Evolutionary conservation across 495 filamentous ascomycete species (phyloP).

Genomic region (Penicillium macrosclerotiorum): DNA sequence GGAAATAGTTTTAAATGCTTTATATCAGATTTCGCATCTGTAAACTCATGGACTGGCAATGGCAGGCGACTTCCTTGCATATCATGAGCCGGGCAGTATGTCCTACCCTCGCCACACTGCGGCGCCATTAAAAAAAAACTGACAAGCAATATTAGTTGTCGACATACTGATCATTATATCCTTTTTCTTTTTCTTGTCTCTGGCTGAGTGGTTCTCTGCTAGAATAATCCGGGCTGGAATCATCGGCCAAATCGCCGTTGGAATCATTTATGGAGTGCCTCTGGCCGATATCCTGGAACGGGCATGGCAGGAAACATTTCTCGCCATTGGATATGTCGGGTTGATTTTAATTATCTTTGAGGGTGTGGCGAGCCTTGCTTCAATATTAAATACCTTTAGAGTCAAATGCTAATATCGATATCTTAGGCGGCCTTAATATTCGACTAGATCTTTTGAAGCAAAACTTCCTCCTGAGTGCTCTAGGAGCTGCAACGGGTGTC

Average conservation of each 20-base stretch:
- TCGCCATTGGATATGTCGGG: constrained; percentile 35
- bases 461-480: constrained; percentile 29
- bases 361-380: constrained; percentile 16
- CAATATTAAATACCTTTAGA: neutral
- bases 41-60: constrained; percentile 6
- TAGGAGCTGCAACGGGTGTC: constrained; percentile 33
- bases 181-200: constrained; percentile 35
- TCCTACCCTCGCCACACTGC: neutral
- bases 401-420: neutral
- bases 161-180: constrained; percentile 32
- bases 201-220: constrained; percentile 31
- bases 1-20: neutral
- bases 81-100: constrained; percentile 35
- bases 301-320: constrained; percentile 32
- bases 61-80: constrained; percentile 32
- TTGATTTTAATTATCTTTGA: constrained; percentile 38
- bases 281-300: constrained; percentile 32
- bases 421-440: constrained; percentile 28
- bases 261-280: constrained; percentile 35
- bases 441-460: constrained; percentile 34
- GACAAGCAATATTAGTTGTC: constrained; percentile 19
- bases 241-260: constrained; percentile 34
- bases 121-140: neutral
- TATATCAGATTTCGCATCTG: neutral
- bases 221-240: constrained; percentile 32